Base-by-base conservation (phyloP, 2,329 filamentous ascomycete species). In the Albophoma yamanashiensis region DNA sequence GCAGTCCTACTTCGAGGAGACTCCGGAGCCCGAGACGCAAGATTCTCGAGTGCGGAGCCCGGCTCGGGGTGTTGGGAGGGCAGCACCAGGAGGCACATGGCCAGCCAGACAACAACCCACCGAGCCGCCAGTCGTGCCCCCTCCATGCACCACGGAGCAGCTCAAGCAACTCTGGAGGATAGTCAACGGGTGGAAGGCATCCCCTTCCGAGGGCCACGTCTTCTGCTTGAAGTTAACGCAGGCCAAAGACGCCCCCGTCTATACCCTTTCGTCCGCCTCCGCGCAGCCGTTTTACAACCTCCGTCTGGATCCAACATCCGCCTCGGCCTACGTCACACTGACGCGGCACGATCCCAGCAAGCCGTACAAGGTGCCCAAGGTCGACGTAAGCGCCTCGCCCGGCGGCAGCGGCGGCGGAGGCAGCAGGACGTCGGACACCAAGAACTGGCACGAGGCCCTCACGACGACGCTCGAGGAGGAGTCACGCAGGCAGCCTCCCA, bases 141-240 rank as follows among this genome's bases (percentile, higher is more conserved):
- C 76, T 1, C 76, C 82, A 5, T 82, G 78, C 67, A 80, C 82
- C 0, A 85, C 80, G 1, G 82, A 86, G 53, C 81, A 89, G 63
- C 79, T 89, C 42, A 82, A 82, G 64, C 79, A 79, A 57, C 78
- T 88, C 11, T 90, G 87, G 87, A 84, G 88, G 66, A 85, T 85
- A 0, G 78, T 83, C 62, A 89, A 89, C 68, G 88, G 87, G 15
- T 89, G 84, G 84, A 79, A 83, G 67, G 86, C 86, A 2, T 81
- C 84, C 0, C 70, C 77, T 1, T 78, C 79, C 3, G 83, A 87
- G 67, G 84, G 83, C 6, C 76, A 81, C 27, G 78, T 80, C 31
- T 88, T 81, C 72, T 85, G 82, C 68, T 73, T 88, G 67, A 80
- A 79, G 64, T 72, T 87, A 70, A 75, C 77, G 1, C 78, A 80